A percentile compares a stretch with the other conserved stretches of the same genome.
Evolutionary conservation across 148 eudicot genomes (phyloP).

Genomic region (Spergularia bocconei): DNA sequence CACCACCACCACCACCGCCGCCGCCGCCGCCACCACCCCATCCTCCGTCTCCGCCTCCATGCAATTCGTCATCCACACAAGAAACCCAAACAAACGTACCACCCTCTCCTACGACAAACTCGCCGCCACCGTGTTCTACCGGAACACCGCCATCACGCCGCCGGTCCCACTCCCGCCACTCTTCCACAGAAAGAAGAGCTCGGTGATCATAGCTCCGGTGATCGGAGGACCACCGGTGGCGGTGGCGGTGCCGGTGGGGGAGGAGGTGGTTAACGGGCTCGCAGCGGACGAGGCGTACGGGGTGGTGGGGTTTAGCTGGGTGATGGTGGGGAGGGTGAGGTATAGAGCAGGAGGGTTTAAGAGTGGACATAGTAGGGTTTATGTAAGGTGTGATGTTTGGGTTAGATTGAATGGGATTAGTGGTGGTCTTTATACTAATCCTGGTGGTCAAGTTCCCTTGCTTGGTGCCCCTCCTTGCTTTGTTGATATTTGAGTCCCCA

Average conservation of each 20-base stretch:
- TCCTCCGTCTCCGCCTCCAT: constrained; percentile 46
- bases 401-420: constrained; percentile 40
- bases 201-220: constrained; percentile 35
- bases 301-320: constrained; percentile 60
- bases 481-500: constrained; percentile 43
- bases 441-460: constrained; percentile 55
- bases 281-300: constrained; percentile 45
- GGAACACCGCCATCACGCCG: constrained; percentile 58
- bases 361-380: constrained; percentile 44
- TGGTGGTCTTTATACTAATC: constrained; percentile 22
- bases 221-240: constrained; percentile 29
- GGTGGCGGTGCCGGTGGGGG: constrained; percentile 29
- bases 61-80: constrained; percentile 59
- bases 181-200: constrained; percentile 10
- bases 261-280: constrained; percentile 34
- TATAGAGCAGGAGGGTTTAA: constrained; percentile 56
- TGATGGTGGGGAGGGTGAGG: constrained; percentile 56
- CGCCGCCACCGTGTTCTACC: constrained; percentile 50
- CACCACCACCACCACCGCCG: constrained; percentile 35
- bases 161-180: constrained; percentile 36
- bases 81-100: constrained; percentile 61
- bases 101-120: constrained; percentile 60
- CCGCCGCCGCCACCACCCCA: constrained; percentile 41
- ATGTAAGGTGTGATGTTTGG: constrained; percentile 64
- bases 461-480: constrained; percentile 52